phyloP scores from a whole-genome alignment of 352 stramenopile genomes.

The Pythium aquatile region DNA sequence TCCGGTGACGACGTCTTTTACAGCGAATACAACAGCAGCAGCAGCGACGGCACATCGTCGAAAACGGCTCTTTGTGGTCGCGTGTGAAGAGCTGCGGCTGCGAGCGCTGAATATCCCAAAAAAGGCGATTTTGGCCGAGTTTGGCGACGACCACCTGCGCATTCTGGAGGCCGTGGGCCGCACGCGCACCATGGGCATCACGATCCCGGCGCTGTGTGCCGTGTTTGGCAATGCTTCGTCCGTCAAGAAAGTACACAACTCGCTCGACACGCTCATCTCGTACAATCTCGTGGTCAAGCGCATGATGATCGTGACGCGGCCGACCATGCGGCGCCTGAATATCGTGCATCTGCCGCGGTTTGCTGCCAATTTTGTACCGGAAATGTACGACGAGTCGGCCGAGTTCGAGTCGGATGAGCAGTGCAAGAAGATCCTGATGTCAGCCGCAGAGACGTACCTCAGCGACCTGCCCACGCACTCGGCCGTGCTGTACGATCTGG shows the following conservation, averaged over 20 bases:
- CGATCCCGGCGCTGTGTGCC: slow-evolving; percentile 43
- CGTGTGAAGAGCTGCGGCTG: slow-evolving; percentile 62
- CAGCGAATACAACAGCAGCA: not conserved
- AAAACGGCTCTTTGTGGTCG: slow-evolving; percentile 37
- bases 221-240: slow-evolving; percentile 33
- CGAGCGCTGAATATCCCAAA: slow-evolving; percentile 69
- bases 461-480: slow-evolving; percentile 54
- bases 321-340: slow-evolving; percentile 65
- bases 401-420: slow-evolving; percentile 85
- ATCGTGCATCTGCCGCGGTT: slow-evolving; percentile 82
- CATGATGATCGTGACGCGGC: slow-evolving; percentile 73
- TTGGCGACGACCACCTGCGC: slow-evolving; percentile 54
- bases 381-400: slow-evolving; percentile 67
- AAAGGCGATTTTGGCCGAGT: slow-evolving; percentile 59
- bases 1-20: not conserved
- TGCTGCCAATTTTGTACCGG: slow-evolving; percentile 47
- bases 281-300: slow-evolving; percentile 78
- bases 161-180: slow-evolving; percentile 68
- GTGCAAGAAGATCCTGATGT: slow-evolving; percentile 61
- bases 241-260: slow-evolving; percentile 77
- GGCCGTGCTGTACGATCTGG: slow-evolving; percentile 69
- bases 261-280: slow-evolving; percentile 74
- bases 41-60: not conserved
- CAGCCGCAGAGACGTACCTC: slow-evolving; percentile 58
- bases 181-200: slow-evolving; percentile 49